Evolutionary conservation across 1,284 basidiomycete species (phyloP).

Genomic region (Anthracocystis panici-leucophaei): DNA sequence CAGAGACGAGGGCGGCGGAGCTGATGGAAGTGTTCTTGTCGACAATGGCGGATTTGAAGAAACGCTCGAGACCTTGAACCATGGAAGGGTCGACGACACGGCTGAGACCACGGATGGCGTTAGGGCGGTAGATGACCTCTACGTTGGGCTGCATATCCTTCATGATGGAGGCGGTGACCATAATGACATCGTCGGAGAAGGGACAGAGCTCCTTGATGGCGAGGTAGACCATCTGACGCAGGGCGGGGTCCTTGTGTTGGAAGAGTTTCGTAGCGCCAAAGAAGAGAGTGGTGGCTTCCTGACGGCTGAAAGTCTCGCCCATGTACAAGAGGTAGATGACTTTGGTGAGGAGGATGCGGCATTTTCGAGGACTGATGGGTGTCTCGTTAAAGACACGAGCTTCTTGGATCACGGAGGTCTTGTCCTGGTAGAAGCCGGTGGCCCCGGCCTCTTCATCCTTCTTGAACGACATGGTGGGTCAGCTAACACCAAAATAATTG

Average conservation of each 20-base stretch:
- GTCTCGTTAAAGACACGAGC: conserved; percentile 99
- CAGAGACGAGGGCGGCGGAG: conserved; percentile 93
- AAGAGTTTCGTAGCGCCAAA: conserved; percentile 99
- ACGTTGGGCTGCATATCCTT: conserved; percentile 99
- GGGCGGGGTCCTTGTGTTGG: conserved; percentile 96
- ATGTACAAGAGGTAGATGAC: conserved; percentile 96
- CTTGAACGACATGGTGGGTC: conserved; percentile 66
- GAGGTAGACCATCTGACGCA: conserved; percentile 98
- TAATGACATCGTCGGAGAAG: conserved; percentile 96
- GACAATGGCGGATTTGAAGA: conserved; percentile 99
- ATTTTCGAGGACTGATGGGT: conserved; percentile 87
- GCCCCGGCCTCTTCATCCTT: conserved; percentile 68
- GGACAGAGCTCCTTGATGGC: conserved; percentile 97
- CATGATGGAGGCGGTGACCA: conserved; percentile 99
- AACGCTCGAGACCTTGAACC: conserved; percentile 97
- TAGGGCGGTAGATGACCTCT: conserved; percentile 97
- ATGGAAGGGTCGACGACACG: conserved; percentile 97
- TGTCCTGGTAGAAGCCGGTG: conserved; percentile 68
- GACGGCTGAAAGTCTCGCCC: conserved; percentile 92
- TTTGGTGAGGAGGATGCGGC: conserved; percentile 93
- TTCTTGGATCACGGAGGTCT: conserved; percentile 77
- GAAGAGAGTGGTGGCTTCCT: conserved; percentile 97
- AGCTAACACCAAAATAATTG: conserved; percentile 14
- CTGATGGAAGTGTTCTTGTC: conserved; percentile 96
- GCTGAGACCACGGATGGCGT: conserved; percentile 95